Base-by-base conservation (phyloP, 2,329 filamentous ascomycete genomes). In the Diplodia corticola region DNA sequence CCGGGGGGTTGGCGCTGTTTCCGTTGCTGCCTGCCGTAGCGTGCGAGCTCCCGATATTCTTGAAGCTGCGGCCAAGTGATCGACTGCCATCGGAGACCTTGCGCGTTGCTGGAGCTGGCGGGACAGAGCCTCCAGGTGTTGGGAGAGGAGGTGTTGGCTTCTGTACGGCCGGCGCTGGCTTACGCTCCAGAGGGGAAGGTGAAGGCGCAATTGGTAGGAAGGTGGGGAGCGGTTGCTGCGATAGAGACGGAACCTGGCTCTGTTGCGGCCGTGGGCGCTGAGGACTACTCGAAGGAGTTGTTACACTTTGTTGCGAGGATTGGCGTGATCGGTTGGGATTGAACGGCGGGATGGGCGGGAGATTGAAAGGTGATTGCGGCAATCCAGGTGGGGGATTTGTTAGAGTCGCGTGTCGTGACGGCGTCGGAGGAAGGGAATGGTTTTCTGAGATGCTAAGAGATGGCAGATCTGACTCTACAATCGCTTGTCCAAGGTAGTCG, bases 1-100 rank as follows among this genome's bases (percentile, higher is more conserved):
- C 91, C 13, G 86, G 86, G 26, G 85, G 78, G 15, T 61, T 66
- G 10, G 24, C 57, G 4, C 28, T 48, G 30, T 30, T 66, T 4
- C 48, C 28, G 35, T 54, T 54, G 26, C 20, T 61, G 17, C 44
- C 30, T 3, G 20, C 51, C 12, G 63, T n/a, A 12, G 2, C n/a
- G 17, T 40, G 30, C 63, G 53, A 69, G 69, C 59, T 68, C 59
- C 64, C 51, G 40, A 66, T 24, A n/a, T 61, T 46, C 15, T 51
- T 61, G 54, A 66, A 66, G 46, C 46, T 66, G 17, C 64, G 64
- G 5, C 64, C 55, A 12, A 66, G 46, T 2, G 64, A 66, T 26
- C 64, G 46, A 22, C 57, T 61, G 51, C 51, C 26, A 24, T 64
- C 35, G 33, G 50, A 55, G 49, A 64, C n/a, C 28, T 53, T 64